Base-by-base conservation (phyloP, 2,329 filamentous ascomycete species). In the Stachybotrys elegans region DNA sequence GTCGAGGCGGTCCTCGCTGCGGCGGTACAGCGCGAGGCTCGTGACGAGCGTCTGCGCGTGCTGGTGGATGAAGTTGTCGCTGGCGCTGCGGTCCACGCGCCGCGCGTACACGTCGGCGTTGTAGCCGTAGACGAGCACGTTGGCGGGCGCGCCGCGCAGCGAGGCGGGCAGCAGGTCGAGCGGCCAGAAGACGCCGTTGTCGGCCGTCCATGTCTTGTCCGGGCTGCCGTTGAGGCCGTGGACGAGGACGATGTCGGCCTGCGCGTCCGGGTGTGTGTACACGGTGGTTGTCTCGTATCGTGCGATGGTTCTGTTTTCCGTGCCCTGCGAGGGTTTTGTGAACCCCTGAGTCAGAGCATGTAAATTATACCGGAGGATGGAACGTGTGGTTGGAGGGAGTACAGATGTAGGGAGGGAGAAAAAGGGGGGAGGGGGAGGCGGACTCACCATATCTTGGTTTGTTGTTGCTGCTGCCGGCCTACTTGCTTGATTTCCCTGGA, bases 101-200 rank as follows among this genome's bases (percentile, higher is more conserved):
- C 67, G 67, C 4, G 70, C 71, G 52, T 73, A 75, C 20, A 79
- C 73, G 46, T 86, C 82, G 20, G 84, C 83, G 58, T 89, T 86
- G 59, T 88, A 89, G 20, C 85, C 85, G 57, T 88, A 88, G 1
- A 84, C 82, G 43, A 88, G 63, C 17, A 89, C 69, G 42, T 86
- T 80, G 42, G 81, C 82, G 20, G 75, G 75, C 11, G 71, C 69
- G 9, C 71, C 66, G 43, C 71, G 73, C 14, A 88, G 67, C 3
- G 82, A 73, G 1, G 65, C 58, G 0, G 85, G 84, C 2, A 89
- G 71, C 13, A 89, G 71, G 48, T 88, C 79, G 12, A 71, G 65
- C 0, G 85, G 85, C 85, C 85, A 89, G 63, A 84, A 88, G 22
- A 79, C 69, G 31, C 72, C 73, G 48, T 79, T 74, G 49, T 64